Evolutionary conservation across 139 green algal species (phyloP), one percentile per base, ranked within the genome.

Genomic region (Chlamydomonas eustigma): DNA sequence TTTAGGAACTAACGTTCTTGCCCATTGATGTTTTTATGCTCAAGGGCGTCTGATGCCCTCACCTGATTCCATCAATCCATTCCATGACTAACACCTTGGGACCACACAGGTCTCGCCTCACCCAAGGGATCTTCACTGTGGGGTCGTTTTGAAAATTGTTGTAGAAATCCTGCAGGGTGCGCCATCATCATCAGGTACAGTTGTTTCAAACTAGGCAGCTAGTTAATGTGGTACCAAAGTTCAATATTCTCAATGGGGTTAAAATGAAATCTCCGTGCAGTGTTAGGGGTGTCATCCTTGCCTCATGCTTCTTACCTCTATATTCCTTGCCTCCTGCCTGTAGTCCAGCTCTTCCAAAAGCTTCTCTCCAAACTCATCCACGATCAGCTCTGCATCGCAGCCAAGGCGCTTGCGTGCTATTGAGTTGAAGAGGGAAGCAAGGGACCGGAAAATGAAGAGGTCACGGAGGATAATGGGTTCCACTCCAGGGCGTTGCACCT

Each of bases 331-430:
- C 83, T 99, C 94, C 86, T 98, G 91, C 75, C 80, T 64, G 75
- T 99, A 99, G 84, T 99, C 95, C 81, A 99, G 88, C 88, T 99
- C 96, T 86, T 99, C 96, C 74, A 99, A 85, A 50, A 99, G 84
- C 86, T 99, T 99, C 89, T 99, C 91, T 0, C 93, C 96, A 87
- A 99, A 99, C 88, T 99, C 96, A 82, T 99, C 96, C 44, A 99
- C 92, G 75, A 99, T 97, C 58, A 99, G 90, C 88, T 97, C 84
- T 0, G 93, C 94, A 77, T 97, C 96, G 87, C 94, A 98, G 35
- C 96, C 96, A 74, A 99, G 86, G 18, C 90, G 89, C 76, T 78
- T 51, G 37, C 87, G 83, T 2, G 85, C 76, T 33, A 84, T 73
- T 5, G n/a, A 3, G 30, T 67, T 50, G 71, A 76, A 76, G 3